A percentile compares a stretch with the other conserved stretches of the same genome.
phyloP scores from a whole-genome alignment of 1,284 basidiomycete genomes.

The Lentinula novae-zelandiae region DNA sequence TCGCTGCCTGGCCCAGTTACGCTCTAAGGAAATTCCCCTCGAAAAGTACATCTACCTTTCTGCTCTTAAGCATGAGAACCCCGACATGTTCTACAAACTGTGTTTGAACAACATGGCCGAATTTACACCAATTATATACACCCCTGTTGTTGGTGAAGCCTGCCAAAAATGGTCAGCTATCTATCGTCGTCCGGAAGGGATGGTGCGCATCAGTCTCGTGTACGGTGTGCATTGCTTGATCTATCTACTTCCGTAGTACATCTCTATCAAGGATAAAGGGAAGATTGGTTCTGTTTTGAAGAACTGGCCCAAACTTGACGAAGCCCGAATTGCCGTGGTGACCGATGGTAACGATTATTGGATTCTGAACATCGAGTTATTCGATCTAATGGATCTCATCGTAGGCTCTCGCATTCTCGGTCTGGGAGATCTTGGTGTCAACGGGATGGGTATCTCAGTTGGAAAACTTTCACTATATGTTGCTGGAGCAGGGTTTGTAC shows the following conservation, averaged over 20 bases:
- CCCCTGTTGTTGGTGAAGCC: constrained; percentile 87
- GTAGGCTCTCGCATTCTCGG: constrained; percentile 86
- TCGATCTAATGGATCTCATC: neutral
- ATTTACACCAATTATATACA: constrained; percentile 86
- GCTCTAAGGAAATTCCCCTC: constrained; percentile 67
- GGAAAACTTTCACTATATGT: constrained; percentile 93
- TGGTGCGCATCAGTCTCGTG: constrained; percentile 41
- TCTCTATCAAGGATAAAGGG: constrained; percentile 87
- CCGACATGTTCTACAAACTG: constrained; percentile 71
- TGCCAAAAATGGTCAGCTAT: constrained; percentile 84
- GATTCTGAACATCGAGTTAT: neutral
- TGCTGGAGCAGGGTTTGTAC: constrained; percentile 74
- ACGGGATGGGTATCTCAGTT: constrained; percentile 91
- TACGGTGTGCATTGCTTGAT: neutral
- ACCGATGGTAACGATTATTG: constrained; percentile 64
- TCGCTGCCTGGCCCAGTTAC: constrained; percentile 67
- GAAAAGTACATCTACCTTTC: constrained; percentile 84
- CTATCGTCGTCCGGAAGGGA: constrained; percentile 77
- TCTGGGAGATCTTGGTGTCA: constrained; percentile 84
- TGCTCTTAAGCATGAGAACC: constrained; percentile 70
- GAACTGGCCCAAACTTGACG: constrained; percentile 73
- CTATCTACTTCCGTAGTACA: constrained; percentile 45
- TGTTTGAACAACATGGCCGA: constrained; percentile 69
- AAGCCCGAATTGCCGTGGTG: constrained; percentile 82
- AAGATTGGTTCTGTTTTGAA: constrained; percentile 65